Base-by-base conservation (phyloP, 1,284 basidiomycete species). In the Papiliotrema fonsecae region DNA sequence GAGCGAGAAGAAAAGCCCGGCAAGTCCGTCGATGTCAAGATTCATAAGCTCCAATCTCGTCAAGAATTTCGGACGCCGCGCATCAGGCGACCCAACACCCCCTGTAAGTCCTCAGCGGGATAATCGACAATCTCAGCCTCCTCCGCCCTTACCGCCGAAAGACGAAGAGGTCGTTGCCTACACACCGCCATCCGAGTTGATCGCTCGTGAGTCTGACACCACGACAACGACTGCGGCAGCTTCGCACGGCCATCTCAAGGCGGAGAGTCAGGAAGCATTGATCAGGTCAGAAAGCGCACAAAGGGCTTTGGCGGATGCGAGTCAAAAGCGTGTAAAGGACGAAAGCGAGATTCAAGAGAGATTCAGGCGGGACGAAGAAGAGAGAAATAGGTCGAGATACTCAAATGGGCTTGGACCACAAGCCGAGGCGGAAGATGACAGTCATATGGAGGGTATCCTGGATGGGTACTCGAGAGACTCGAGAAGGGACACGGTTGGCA, bases 261-360 rank as follows among this genome's bases (percentile, higher is more conserved):
- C 18, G 41, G 25, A 39, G n/a, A n/a, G n/a, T 21, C 16, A n/a
- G 28, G 46, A 30, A n/a, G 38, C 4, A 13, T 21, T 49, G n/a
- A 31, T 35, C 1, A 22, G 50, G 6, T 50, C 30, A 30, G 26
- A 52, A 3, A 52, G 48, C 0, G 57, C 58, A 6, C 44, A 55
- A 36, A 45, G 38, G n/a, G 58, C 58, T 31, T 40, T 63, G 34
- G 45, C 39, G 16, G 34, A 44, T 4, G 54, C 50, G 11, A 47
- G 57, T 7, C 46, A 57, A 37, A 49, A 47, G 31, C 44, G 48
- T 19, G 24, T 58, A 5, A 42, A 37, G 5, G 49, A 52, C 18
- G 59, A 63, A 44, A 53, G 47, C 28, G 55, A 59, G 47, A 57
- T 55, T 21, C 55, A 59, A 18, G 59, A 59, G 35, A 44, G 41